phyloP scores from a whole-genome alignment of 2,329 filamentous ascomycete species.

The Xylaria sp. region DNA sequence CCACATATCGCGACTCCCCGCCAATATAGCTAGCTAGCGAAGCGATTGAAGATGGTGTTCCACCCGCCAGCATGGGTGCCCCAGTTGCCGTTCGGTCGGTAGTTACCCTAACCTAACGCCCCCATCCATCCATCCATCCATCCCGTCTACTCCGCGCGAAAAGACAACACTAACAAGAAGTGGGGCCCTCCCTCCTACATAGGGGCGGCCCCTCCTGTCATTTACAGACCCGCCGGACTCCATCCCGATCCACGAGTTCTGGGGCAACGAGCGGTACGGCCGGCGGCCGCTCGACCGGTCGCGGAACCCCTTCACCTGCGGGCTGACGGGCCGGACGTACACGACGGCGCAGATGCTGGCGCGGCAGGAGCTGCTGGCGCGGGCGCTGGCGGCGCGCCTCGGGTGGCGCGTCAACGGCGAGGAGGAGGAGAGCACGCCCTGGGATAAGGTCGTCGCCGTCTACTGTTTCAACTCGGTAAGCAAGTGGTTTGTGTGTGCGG shows the following conservation, averaged over 20 bases:
- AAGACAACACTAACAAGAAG: constrained; percentile 5
- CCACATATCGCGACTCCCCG: too few relatives aligned
- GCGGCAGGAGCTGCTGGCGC: constrained; percentile 66
- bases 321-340: constrained; percentile 66
- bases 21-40: too few relatives aligned
- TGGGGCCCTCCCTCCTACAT: too few relatives aligned
- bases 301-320: constrained; percentile 71
- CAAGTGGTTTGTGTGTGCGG: too few relatives aligned
- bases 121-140: too few relatives aligned
- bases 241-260: constrained; percentile 70
- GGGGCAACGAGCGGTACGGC: constrained; percentile 69
- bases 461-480: constrained; percentile 70
- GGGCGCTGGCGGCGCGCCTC: constrained; percentile 66
- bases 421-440: too few relatives aligned
- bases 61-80: constrained; percentile 36
- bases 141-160: neutral
- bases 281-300: constrained; percentile 62
- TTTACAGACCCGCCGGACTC: constrained; percentile 56
- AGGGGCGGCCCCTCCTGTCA: too few relatives aligned
- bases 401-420: constrained; percentile 71
- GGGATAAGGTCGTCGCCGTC: constrained; percentile 74
- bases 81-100: constrained; percentile 34
- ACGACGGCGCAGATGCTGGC: constrained; percentile 63
- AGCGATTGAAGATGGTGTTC: constrained; percentile 33
- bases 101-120: too few relatives aligned